Evolutionary conservation across 495 filamentous ascomycete genomes (phyloP).

Genomic region (Penicillium ochrochloron): DNA sequence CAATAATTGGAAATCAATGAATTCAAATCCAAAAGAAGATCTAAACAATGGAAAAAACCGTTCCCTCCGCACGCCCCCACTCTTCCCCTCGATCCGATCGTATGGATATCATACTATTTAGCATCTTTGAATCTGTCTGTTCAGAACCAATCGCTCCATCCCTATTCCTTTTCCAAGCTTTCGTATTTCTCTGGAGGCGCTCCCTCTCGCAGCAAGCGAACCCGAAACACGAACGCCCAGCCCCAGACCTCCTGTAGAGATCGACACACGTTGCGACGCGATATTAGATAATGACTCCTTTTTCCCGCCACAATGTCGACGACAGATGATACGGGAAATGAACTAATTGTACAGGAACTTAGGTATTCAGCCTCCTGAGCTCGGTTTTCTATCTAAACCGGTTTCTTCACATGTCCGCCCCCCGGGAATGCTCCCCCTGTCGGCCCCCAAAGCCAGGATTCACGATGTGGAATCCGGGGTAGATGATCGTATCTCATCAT

Average conservation of each 20-base stretch:
- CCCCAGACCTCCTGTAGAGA: not conserved
- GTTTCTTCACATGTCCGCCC: not conserved
- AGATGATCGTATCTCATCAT: not conserved
- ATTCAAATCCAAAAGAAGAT: not conserved
- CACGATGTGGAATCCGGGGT: not conserved
- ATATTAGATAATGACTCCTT: not conserved
- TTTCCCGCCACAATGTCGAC: not conserved
- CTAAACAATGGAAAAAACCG: not conserved
- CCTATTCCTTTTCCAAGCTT: not conserved
- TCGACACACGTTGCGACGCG: not conserved
- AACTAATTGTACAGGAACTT: not conserved
- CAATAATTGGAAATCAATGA: not conserved
- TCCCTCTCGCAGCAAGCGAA: not conserved
- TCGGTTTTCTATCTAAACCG: not conserved
- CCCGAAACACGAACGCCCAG: not conserved
- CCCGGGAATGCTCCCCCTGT: not conserved
- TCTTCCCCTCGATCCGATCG: not conserved
- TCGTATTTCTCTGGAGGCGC: not conserved
- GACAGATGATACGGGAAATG: not conserved
- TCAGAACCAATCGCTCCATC: not conserved
- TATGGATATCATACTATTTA: not conserved
- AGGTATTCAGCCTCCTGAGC: not conserved
- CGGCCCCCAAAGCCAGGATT: constrained; percentile 2
- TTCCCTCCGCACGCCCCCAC: not conserved
- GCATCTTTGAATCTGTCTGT: not conserved